phyloP scores from a whole-genome alignment of 2,329 filamentous ascomycete genomes.

The Aurifilum marmelostoma region DNA sequence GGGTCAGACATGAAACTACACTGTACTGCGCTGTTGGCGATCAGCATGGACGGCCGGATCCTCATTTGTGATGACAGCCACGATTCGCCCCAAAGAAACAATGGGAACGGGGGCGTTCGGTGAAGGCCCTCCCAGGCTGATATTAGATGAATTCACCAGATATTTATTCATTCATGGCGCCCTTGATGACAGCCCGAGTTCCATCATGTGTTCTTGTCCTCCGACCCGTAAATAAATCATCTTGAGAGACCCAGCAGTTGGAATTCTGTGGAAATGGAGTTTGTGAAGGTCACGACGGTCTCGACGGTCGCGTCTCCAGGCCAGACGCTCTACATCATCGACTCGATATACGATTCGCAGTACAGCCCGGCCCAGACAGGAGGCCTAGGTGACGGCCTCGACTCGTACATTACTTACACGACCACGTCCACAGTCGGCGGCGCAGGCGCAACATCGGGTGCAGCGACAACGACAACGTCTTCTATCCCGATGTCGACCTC shows the following conservation, averaged over 20 bases:
- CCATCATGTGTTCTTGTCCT: background rate
- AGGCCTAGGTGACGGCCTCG: conserved; percentile 8
- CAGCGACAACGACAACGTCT: background rate
- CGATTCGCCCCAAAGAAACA: background rate
- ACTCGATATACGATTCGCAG: conserved; percentile 10
- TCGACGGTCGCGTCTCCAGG: conserved; percentile 6
- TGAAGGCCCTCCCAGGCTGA: too few species aligned
- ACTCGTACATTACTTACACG: conserved; percentile 15
- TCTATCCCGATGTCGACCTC: background rate
- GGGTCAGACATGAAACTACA: conserved; percentile 3
- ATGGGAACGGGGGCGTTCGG: background rate
- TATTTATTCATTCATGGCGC: background rate
- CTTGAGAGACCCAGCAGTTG: too few species aligned
- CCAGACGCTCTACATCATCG: conserved; percentile 3
- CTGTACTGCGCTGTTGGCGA: background rate
- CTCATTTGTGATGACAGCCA: background rate
- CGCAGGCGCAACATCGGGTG: background rate
- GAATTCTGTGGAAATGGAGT: conserved; percentile 7
- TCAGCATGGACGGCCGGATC: background rate
- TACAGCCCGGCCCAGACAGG: conserved; percentile 11
- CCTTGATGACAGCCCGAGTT: background rate
- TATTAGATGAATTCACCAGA: too few species aligned
- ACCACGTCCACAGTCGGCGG: background rate
- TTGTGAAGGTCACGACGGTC: conserved; percentile 13
- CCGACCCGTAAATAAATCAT: background rate